Percentiles rank a stretch among this genome's conserved stretches.
These are phyloP conservation scores for Ananas comosus DNA, from an alignment of 176 grass and related monocot species.

Conservation along the genomic window DNA sequence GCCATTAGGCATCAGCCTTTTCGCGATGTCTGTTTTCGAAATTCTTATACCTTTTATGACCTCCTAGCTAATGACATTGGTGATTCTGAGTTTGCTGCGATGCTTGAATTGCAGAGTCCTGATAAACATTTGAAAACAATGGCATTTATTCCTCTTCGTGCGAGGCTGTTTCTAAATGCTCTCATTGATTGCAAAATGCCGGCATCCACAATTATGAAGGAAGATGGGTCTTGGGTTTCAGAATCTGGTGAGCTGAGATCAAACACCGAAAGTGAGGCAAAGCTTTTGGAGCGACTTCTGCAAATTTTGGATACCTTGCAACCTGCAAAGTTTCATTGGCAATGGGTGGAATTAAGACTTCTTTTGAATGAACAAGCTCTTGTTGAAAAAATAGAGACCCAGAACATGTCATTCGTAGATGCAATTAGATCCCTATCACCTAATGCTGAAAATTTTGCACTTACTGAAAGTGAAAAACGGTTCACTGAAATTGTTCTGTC, in stretches of 20 bases:
- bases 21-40: constrained; percentile 75
- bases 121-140: constrained; percentile 76
- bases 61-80: constrained; percentile 70
- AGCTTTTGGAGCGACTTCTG: constrained; percentile 65
- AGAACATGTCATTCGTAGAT: constrained; percentile 62
- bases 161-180: constrained; percentile 80
- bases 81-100: constrained; percentile 85
- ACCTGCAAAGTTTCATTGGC: constrained; percentile 98
- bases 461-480: constrained; percentile 94
- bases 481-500: constrained; percentile 95
- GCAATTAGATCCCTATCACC: constrained; percentile 73
- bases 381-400: constrained; percentile 68
- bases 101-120: constrained; percentile 53
- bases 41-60: constrained; percentile 68
- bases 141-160: constrained; percentile 77
- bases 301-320: constrained; percentile 86
- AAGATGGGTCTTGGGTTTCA: constrained; percentile 49
- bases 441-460: constrained; percentile 50
- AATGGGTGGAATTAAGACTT: constrained; percentile 95
- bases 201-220: constrained; percentile 31
- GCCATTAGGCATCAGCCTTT: constrained; percentile 81
- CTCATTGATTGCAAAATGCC: constrained; percentile 81
- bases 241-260: constrained; percentile 46
- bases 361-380: constrained; percentile 98
- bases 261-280: constrained; percentile 42